Evolutionary conservation across 352 stramenopile genomes (phyloP).

Genomic region (Halophytophthora polymorphica): DNA sequence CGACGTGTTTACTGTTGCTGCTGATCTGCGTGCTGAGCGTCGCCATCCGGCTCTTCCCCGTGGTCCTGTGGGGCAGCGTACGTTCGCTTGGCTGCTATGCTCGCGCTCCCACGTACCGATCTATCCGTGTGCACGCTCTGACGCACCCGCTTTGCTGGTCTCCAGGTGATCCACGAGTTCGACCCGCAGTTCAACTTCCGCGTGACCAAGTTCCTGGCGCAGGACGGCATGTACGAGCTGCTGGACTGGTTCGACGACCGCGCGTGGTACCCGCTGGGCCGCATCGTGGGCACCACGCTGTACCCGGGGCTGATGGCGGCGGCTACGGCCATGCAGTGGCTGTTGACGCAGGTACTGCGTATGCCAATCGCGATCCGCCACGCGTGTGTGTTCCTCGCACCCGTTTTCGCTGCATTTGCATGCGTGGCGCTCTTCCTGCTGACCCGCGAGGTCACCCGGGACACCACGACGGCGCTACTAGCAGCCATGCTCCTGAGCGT

Average conservation of each 20-base stretch:
- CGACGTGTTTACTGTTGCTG: constrained; percentile 49
- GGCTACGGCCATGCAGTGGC: constrained; percentile 75
- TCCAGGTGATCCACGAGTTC: constrained; percentile 90
- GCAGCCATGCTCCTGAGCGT: constrained; percentile 93
- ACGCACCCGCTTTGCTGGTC: neutral
- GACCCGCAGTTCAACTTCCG: constrained; percentile 99
- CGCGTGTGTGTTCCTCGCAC: constrained; percentile 89
- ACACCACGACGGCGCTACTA: constrained; percentile 70
- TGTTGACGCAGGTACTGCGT: constrained; percentile 15
- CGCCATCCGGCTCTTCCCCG: constrained; percentile 89
- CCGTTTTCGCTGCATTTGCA: constrained; percentile 84
- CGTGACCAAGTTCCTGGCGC: constrained; percentile 94
- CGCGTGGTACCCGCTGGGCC: constrained; percentile 92
- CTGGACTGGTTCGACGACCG: constrained; percentile 98
- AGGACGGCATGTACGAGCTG: constrained; percentile 91
- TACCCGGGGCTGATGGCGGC: constrained; percentile 93
- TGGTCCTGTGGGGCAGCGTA: constrained; percentile 88
- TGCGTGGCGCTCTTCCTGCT: constrained; percentile 88
- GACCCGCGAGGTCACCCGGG: constrained; percentile 74
- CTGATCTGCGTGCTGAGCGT: constrained; percentile 89
- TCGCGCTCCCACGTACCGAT: neutral
- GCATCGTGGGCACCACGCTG: constrained; percentile 90
- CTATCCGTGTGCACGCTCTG: constrained; percentile 1
- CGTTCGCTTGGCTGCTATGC: too few relatives aligned
- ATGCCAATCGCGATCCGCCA: constrained; percentile 65